Percentiles rank a stretch among this genome's conserved stretches.
Evolutionary conservation across 352 stramenopile genomes (phyloP).

Genomic region (Peronospora belbahrii): DNA sequence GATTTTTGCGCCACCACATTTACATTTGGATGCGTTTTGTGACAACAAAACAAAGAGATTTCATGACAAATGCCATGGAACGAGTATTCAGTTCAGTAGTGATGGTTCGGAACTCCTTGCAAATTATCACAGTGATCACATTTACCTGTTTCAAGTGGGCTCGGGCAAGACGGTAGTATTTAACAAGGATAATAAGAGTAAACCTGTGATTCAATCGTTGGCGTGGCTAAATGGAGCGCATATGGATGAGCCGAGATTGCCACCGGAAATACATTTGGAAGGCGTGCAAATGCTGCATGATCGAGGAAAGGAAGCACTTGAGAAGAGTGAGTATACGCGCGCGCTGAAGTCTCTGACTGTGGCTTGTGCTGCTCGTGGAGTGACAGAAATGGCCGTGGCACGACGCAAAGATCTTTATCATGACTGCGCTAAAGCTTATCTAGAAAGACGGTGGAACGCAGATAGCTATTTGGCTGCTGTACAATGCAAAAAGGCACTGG

Average conservation of each 20-base stretch:
- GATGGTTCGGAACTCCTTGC: conserved; percentile 60
- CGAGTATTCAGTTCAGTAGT: conserved; percentile 73
- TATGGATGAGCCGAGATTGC: conserved; percentile 32
- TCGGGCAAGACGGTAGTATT: conserved; percentile 22
- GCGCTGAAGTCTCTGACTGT: conserved; percentile 34
- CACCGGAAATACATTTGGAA: conserved; percentile 16
- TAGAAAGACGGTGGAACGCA: conserved; percentile 53
- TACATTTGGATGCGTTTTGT: conserved; percentile 56
- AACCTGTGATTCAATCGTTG: conserved; percentile 12
- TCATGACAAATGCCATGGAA: conserved; percentile 60
- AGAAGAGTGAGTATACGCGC: conserved; percentile 20
- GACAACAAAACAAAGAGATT: conserved; percentile 28
- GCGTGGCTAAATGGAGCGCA: conserved; percentile 35
- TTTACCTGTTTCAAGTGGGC: conserved; percentile 70
- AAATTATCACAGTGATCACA: conserved; percentile 84
- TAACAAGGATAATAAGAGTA: conserved; percentile 21
- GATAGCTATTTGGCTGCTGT: conserved; percentile 55
- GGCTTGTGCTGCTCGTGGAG: conserved; percentile 25
- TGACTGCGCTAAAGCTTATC: conserved; percentile 53
- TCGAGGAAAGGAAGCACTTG: conserved; percentile 16
- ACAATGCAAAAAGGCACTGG: conserved; percentile 56
- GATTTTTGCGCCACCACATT: conserved; percentile 67
- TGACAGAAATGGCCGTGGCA: conserved; percentile 23
- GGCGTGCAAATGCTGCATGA: conserved; percentile 19
- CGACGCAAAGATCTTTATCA: conserved; percentile 55